Percentiles rank a stretch among this genome's conserved stretches.
Evolutionary conservation across 495 filamentous ascomycete species (phyloP).

Genomic region (Halenospora varia): DNA sequence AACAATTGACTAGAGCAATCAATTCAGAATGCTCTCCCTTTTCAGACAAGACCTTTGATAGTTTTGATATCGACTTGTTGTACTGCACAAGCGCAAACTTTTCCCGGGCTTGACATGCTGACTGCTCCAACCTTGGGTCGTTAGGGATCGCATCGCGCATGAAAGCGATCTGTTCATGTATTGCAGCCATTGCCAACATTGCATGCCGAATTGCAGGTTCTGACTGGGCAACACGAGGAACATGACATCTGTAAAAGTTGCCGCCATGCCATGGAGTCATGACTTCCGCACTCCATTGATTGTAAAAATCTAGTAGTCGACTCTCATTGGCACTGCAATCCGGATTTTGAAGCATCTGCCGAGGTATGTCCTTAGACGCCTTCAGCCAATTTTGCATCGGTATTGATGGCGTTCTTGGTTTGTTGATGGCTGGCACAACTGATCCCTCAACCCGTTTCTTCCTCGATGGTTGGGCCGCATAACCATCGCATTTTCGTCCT

Average conservation of each 20-base stretch:
- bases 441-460: neutral
- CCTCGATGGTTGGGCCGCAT: slow-evolving; percentile 11
- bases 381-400: neutral
- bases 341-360: neutral
- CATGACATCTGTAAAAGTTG: neutral
- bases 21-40: neutral
- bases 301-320: neutral
- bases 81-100: neutral
- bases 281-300: neutral
- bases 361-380: neutral
- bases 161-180: neutral
- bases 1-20: neutral
- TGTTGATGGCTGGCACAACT: neutral
- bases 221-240: neutral
- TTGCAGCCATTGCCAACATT: neutral
- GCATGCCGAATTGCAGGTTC: neutral
- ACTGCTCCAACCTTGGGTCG: neutral
- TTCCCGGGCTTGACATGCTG: neutral
- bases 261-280: neutral
- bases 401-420: neutral
- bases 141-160: neutral
- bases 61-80: neutral
- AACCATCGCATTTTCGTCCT: slow-evolving; percentile 16
- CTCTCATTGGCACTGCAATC: neutral
- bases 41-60: neutral